Evolutionary conservation across 1,284 basidiomycete genomes (phyloP).

Genomic region (Sparassis latifolia): DNA sequence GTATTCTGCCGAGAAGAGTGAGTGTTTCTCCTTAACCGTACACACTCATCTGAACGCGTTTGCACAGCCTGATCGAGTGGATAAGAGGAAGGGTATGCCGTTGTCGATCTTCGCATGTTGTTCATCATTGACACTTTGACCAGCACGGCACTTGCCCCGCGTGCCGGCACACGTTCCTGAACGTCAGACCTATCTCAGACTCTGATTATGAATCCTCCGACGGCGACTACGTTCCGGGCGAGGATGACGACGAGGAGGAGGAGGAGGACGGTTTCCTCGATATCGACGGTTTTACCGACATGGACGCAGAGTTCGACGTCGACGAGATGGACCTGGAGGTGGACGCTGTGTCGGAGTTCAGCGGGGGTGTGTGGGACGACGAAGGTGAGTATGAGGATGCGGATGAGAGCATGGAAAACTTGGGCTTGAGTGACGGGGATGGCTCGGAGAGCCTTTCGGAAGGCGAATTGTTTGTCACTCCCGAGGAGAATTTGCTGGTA

Average conservation of each 20-base stretch:
- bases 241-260: conserved; percentile 38
- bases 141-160: conserved; percentile 70
- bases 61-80: conserved; percentile 53
- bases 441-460: conserved; percentile 21
- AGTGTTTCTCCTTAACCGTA: conserved; percentile 19
- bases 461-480: conserved; percentile 14
- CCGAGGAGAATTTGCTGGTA: conserved; percentile 5
- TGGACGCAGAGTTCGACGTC: conserved; percentile 14
- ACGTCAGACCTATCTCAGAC: conserved; percentile 42
- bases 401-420: conserved; percentile 17
- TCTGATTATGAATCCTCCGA: conserved; percentile 61
- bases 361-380: background rate
- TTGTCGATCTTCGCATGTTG: background rate
- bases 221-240: conserved; percentile 56
- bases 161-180: conserved; percentile 53
- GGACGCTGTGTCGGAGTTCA: background rate
- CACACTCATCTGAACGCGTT: background rate
- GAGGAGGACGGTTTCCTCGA: conserved; percentile 43
- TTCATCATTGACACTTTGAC: background rate
- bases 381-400: conserved; percentile 8
- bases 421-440: conserved; percentile 22
- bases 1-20: conserved; percentile 63
- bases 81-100: conserved; percentile 42
- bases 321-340: conserved; percentile 14
- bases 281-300: conserved; percentile 23